These are phyloP conservation scores for Carpinus fangiana DNA, from an alignment of 306 rosid species.

Conservation along the genomic window DNA sequence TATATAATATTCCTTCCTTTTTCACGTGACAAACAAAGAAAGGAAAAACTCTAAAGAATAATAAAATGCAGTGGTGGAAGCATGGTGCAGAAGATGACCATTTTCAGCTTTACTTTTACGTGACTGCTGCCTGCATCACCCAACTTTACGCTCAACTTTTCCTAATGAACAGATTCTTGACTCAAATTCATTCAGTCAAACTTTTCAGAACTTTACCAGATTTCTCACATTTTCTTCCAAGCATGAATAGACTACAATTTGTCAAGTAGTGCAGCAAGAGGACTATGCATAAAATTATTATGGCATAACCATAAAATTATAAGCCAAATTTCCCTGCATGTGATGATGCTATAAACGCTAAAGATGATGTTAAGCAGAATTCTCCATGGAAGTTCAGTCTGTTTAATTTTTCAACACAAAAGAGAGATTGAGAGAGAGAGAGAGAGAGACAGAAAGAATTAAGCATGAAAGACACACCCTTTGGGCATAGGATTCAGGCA, in stretches of 20 bases:
- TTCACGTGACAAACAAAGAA: neutral
- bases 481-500: constrained; percentile 86
- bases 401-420: neutral
- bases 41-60: neutral
- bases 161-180: neutral
- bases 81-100: neutral
- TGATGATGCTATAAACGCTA: too few relatives aligned
- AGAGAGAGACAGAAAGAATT: neutral
- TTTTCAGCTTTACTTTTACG: neutral
- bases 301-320: neutral
- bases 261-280: neutral
- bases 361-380: neutral
- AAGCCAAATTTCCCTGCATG: neutral
- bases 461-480: constrained; percentile 57
- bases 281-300: neutral
- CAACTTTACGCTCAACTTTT: neutral
- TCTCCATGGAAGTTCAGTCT: neutral
- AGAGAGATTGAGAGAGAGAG: neutral
- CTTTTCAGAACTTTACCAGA: neutral
- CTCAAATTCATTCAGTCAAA: neutral
- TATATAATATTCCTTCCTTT: neutral
- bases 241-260: neutral
- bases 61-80: neutral
- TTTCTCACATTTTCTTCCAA: neutral
- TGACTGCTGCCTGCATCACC: neutral